phyloP scores from a whole-genome alignment of 148 eudicot species.

The Spergularia marina region DNA sequence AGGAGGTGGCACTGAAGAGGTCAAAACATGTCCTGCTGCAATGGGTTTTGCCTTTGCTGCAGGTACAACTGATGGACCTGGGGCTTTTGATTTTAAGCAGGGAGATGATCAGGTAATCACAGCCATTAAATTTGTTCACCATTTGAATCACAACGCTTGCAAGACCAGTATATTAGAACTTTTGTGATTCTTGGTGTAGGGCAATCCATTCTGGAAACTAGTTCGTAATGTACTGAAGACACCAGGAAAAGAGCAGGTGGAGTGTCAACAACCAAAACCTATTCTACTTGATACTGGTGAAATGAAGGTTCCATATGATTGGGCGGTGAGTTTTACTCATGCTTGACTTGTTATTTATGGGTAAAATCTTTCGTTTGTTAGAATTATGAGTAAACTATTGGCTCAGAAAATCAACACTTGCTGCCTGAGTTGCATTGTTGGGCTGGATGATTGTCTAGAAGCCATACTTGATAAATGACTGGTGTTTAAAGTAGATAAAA shows the following conservation, averaged over 20 bases:
- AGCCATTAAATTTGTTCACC: not conserved
- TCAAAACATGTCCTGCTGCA: conserved; percentile 92
- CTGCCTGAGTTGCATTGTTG: not conserved
- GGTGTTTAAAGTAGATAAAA: not conserved
- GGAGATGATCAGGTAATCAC: conserved; percentile 71
- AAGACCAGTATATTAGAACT: conserved; percentile 4
- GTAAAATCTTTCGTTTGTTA: no score
- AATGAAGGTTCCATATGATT: conserved; percentile 89
- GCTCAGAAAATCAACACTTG: not conserved
- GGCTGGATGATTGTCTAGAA: not conserved
- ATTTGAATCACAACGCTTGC: conserved; percentile 7
- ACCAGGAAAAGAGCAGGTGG: conserved; percentile 65
- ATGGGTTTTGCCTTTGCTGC: conserved; percentile 99
- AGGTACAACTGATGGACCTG: conserved; percentile 98
- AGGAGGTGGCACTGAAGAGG: conserved; percentile 56
- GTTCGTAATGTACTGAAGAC: conserved; percentile 72
- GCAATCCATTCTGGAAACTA: conserved; percentile 84
- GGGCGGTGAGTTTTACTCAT: conserved; percentile 73
- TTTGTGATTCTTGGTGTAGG: conserved; percentile 41
- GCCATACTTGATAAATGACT: not conserved
- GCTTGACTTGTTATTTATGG: not conserved
- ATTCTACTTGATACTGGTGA: conserved; percentile 94
- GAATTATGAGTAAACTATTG: not conserved
- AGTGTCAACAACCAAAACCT: conserved; percentile 81
- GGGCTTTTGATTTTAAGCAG: conserved; percentile 93